phyloP scores from a whole-genome alignment of 2,329 filamentous ascomycete species.

The Claviceps paspali region DNA sequence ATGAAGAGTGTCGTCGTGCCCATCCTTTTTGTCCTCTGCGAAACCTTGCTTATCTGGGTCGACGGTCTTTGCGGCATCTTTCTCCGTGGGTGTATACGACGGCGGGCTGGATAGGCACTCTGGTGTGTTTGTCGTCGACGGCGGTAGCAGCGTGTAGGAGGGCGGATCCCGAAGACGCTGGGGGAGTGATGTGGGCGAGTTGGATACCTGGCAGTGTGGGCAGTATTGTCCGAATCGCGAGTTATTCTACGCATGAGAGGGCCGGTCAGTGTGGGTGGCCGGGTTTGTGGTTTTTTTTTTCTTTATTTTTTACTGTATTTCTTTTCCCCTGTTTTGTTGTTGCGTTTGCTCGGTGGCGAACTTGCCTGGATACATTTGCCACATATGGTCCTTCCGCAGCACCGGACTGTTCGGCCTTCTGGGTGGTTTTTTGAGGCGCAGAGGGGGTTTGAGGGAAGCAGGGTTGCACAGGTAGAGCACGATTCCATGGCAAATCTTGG shows the following conservation, averaged over 20 bases:
- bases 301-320: neutral
- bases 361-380: conserved; percentile 50
- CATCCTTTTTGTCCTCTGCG: conserved; percentile 16
- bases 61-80: neutral
- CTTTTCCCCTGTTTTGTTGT: neutral
- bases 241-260: conserved; percentile 31
- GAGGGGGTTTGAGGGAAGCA: conserved; percentile 37
- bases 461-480: conserved; percentile 56
- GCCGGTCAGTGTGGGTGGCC: neutral
- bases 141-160: conserved; percentile 34
- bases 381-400: conserved; percentile 59
- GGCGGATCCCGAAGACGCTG: conserved; percentile 56
- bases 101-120: conserved; percentile 20
- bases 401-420: conserved; percentile 46
- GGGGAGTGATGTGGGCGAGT: conserved; percentile 37
- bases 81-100: conserved; percentile 17
- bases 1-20: conserved; percentile 49
- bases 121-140: conserved; percentile 11
- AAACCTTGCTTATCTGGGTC: neutral
- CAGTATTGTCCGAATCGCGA: conserved; percentile 50
- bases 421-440: conserved; percentile 44
- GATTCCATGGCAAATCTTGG: conserved; percentile 21
- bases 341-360: conserved; percentile 8
- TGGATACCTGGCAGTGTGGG: conserved; percentile 65
- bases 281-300: neutral